A percentile compares a stretch with the other conserved stretches of the same genome.
phyloP scores from a whole-genome alignment of 2,329 filamentous ascomycete species.

The Calonectria pseudoreteaudii region DNA sequence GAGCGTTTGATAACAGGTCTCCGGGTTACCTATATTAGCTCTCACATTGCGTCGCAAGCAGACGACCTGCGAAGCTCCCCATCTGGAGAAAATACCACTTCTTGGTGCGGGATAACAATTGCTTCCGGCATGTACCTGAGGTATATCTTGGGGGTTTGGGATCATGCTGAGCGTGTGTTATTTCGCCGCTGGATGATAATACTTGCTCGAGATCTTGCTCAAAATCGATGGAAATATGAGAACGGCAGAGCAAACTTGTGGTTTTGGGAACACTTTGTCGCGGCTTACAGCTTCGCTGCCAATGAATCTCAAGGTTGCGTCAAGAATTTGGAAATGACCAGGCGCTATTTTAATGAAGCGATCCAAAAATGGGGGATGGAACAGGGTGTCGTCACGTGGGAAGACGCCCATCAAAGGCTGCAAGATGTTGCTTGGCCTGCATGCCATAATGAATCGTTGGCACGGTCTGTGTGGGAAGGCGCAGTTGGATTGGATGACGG shows the following conservation, averaged over 20 bases:
- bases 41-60: neutral
- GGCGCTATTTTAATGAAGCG: neutral
- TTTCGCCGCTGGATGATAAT: neutral
- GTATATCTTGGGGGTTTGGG: neutral
- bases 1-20: neutral
- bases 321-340: neutral
- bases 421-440: neutral
- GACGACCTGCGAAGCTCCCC: neutral
- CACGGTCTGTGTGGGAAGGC: neutral
- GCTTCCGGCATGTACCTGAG: neutral
- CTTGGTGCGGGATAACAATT: neutral
- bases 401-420: neutral
- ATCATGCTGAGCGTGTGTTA: neutral
- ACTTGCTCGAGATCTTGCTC: neutral
- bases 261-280: constrained; percentile 1
- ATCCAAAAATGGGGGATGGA: neutral
- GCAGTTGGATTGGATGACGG: neutral
- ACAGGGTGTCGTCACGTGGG: neutral
- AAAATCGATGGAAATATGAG: neutral
- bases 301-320: neutral
- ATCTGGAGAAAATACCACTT: neutral
- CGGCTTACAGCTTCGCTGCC: neutral
- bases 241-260: neutral
- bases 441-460: neutral
- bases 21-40: neutral